Evolutionary conservation across 345 rosid genomes (phyloP), one percentile per base, ranked within the genome.

Genomic region (Pelargonium nanum): DNA sequence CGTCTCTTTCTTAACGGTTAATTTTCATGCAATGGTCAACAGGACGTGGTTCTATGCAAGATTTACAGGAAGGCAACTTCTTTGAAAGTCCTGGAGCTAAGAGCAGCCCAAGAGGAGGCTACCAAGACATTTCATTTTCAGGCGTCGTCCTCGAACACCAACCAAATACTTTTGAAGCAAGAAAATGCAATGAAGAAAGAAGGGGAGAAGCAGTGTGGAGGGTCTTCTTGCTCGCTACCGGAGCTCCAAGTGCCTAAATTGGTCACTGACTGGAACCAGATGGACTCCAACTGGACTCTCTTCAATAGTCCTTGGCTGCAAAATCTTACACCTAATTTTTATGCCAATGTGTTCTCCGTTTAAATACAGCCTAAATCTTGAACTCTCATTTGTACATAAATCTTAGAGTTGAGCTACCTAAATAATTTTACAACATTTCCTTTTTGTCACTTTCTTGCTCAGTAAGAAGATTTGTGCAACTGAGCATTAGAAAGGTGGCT

Each of bases 21-120:
- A 28, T 13, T 9, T 48, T 48, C 16, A 1, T 48, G 15, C 24
- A 22, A 22, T 8, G 19, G 24, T 50, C 19, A 59, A 71, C 80
- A 93, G 99, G 94, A 87, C 30, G 72, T 89, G 62, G 99, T 93
- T n/a, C 53, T 93, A 15, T 89, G 97, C 65, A 93, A 93, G 85
- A 85, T 93, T 67, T 93, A 87, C 15, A 77, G 91, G 62, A 93
- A 93, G 69, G 99, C 99, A 15, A 89, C 97, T 28, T 81, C 99
- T 19, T 44, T 89, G 63, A 93, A 87, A 64, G 97, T 84, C 48
- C 67, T 93, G 57, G 97, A 89, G 77, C 91, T 81, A 60, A 89
- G 89, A 66, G 99, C 96, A 13, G 83, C 85, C 20, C 61, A 71
- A 79, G 95, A 81, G 56, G 87, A 83, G 72, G 77, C 68, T 26